These are phyloP conservation scores for Raffaelea albimanens DNA, from an alignment of 2,329 filamentous ascomycete genomes.

Conservation along the genomic window DNA sequence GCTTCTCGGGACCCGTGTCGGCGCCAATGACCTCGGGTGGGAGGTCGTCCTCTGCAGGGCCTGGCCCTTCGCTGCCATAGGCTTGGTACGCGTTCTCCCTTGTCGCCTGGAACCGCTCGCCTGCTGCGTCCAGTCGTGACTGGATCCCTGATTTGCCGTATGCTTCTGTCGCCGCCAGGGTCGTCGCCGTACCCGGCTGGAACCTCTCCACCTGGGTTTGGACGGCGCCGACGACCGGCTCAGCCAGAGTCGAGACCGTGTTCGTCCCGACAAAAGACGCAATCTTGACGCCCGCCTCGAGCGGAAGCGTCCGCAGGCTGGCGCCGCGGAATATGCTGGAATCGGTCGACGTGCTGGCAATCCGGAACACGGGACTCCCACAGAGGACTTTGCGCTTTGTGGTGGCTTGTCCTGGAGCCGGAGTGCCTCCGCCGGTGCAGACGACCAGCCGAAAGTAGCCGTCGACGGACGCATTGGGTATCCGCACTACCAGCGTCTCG, in stretches of 20 bases:
- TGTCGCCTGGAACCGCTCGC: slow-evolving; percentile 25
- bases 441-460: slow-evolving; percentile 62
- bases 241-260: slow-evolving; percentile 32
- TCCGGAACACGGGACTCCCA: slow-evolving; percentile 56
- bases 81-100: slow-evolving; percentile 26
- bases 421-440: slow-evolving; percentile 33
- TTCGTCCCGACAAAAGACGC: slow-evolving; percentile 38
- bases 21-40: slow-evolving; percentile 31
- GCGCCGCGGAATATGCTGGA: slow-evolving; percentile 54
- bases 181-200: slow-evolving; percentile 24
- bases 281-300: slow-evolving; percentile 55
- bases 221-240: slow-evolving; percentile 25
- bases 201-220: slow-evolving; percentile 29
- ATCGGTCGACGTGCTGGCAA: slow-evolving; percentile 57
- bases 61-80: slow-evolving; percentile 15
- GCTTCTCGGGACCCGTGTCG: slow-evolving; percentile 40
- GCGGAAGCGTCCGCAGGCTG: slow-evolving; percentile 52
- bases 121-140: slow-evolving; percentile 21
- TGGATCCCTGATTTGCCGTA: slow-evolving; percentile 24
- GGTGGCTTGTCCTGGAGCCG: not conserved
- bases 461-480: slow-evolving; percentile 53
- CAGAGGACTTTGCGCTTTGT: slow-evolving; percentile 49
- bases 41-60: slow-evolving; percentile 19
- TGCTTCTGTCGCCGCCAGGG: slow-evolving; percentile 30
- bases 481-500: slow-evolving; percentile 55